phyloP scores from a whole-genome alignment of 225 moss, liverwort and hornwort species.

The Neckera pumila region DNA sequence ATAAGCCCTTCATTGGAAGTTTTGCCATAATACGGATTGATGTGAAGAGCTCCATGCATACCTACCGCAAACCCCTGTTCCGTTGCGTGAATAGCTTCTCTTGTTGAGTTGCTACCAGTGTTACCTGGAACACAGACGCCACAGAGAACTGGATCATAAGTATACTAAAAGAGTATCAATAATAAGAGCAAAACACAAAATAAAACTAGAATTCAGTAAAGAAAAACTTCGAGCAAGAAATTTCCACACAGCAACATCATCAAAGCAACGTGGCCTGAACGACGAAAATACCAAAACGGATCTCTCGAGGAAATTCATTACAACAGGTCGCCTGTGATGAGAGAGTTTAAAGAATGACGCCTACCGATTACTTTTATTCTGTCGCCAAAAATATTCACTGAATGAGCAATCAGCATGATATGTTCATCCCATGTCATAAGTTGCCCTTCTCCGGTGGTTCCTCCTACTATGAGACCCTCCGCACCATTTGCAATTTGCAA shows the following conservation, averaged over 20 bases:
- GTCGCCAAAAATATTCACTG: conserved; percentile 58
- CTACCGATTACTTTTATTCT: conserved; percentile 62
- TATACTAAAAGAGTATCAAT: neutral
- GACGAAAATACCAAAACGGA: neutral
- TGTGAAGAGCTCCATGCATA: conserved; percentile 86
- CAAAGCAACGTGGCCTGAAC: neutral
- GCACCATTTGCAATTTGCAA: conserved; percentile 57
- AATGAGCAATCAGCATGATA: conserved; percentile 76
- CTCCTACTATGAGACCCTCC: conserved; percentile 80
- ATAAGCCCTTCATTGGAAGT: conserved; percentile 67
- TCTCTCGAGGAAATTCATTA: neutral
- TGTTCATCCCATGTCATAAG: conserved; percentile 96
- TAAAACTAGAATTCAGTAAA: neutral
- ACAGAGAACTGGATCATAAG: neutral
- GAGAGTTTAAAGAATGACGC: neutral
- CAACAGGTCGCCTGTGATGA: neutral
- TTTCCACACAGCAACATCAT: neutral
- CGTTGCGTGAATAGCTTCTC: conserved; percentile 82
- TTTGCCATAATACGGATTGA: conserved; percentile 94
- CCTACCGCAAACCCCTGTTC: conserved; percentile 86
- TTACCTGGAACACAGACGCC: conserved; percentile 26
- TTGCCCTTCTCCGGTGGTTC: conserved; percentile 94
- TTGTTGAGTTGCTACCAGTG: conserved; percentile 85
- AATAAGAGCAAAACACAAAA: neutral
- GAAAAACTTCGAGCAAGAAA: neutral